phyloP scores from a whole-genome alignment of 108 stramenopile genomes.

The Skeletonema tropicum region DNA sequence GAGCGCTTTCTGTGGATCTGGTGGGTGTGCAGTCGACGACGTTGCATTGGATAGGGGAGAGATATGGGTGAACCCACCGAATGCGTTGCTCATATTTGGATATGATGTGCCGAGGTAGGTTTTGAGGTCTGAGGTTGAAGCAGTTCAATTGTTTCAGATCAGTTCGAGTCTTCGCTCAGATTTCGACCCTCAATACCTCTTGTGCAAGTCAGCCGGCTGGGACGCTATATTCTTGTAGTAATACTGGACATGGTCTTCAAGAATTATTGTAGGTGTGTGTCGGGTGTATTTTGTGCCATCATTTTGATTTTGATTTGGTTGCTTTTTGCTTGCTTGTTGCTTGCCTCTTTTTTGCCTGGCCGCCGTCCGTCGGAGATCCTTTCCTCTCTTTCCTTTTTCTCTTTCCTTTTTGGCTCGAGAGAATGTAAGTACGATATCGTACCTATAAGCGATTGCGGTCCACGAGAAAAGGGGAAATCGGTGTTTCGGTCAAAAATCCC shows the following conservation, averaged over 20 bases:
- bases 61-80: constrained; percentile 68
- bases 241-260: background rate
- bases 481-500: too few relatives aligned
- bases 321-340: too few relatives aligned
- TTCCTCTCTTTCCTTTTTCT: too few relatives aligned
- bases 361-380: too few relatives aligned
- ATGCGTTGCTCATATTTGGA: constrained; percentile 56
- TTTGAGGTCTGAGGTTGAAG: background rate
- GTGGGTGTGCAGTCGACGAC: constrained; percentile 54
- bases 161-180: background rate
- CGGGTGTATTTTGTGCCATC: too few relatives aligned
- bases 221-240: background rate
- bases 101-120: background rate
- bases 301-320: too few relatives aligned
- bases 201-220: background rate
- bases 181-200: background rate
- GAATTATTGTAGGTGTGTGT: too few relatives aligned
- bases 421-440: too few relatives aligned
- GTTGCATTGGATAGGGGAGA: constrained; percentile 60
- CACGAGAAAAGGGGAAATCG: too few relatives aligned
- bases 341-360: too few relatives aligned
- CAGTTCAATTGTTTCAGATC: background rate
- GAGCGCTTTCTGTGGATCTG: constrained; percentile 56
- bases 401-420: too few relatives aligned
- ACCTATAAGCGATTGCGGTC: too few relatives aligned